phyloP scores from a whole-genome alignment of 768 basidiomycete species.

The Lyophyllum semitale region DNA sequence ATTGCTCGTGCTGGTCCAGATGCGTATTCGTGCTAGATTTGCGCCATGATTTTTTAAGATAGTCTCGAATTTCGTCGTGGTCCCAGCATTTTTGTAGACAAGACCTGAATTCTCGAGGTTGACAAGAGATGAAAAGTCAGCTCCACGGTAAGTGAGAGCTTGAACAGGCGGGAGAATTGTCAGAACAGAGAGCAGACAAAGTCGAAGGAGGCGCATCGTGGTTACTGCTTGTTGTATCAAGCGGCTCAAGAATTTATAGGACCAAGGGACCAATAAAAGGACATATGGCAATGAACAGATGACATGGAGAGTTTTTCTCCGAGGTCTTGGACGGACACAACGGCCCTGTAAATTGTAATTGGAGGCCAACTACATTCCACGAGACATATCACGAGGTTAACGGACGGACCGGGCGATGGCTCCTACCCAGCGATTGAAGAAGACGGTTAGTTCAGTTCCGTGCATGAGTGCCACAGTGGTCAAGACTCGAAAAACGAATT shows the following conservation, averaged over 20 bases:
- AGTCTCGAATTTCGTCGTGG: slow-evolving; percentile 44
- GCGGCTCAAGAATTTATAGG: slow-evolving; percentile 3
- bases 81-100: slow-evolving; percentile 43
- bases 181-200: slow-evolving; percentile 18
- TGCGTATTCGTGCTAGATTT: slow-evolving; percentile 58
- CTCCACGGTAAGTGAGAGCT: slow-evolving; percentile 51
- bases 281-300: background rate
- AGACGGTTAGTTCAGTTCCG: too few species aligned
- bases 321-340: background rate
- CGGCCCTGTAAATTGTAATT: slow-evolving; percentile 7
- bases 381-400: slow-evolving; percentile 12
- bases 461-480: too few species aligned
- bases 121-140: slow-evolving; percentile 56
- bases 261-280: background rate
- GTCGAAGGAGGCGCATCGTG: slow-evolving; percentile 24
- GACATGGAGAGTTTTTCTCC: slow-evolving; percentile 3
- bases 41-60: slow-evolving; percentile 56
- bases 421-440: background rate
- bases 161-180: slow-evolving; percentile 23
- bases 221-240: background rate
- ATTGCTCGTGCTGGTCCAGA: slow-evolving; percentile 63
- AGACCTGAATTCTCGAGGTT: slow-evolving; percentile 53
- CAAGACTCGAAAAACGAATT: too few species aligned
- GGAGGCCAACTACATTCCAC: slow-evolving; percentile 2
- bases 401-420: slow-evolving; percentile 7